These are phyloP conservation scores for Venturia oleaginea DNA, from an alignment of 2,329 filamentous ascomycete genomes.

Conservation along the genomic window DNA sequence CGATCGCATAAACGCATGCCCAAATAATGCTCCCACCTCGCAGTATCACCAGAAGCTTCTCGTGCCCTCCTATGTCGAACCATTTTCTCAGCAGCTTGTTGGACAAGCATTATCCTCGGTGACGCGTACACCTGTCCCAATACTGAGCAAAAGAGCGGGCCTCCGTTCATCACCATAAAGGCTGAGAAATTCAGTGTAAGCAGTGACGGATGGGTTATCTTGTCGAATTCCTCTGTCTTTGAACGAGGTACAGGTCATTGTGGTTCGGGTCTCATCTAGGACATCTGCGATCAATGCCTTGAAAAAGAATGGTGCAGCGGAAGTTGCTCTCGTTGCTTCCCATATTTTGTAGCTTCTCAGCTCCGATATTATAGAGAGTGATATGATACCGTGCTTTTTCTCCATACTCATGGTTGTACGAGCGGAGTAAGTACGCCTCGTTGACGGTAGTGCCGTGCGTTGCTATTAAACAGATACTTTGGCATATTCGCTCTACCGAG, in stretches of 20 bases:
- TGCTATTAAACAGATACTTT: constrained; percentile 39
- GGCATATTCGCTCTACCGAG: constrained; percentile 12
- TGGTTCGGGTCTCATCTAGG: constrained; percentile 26
- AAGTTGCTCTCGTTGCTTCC: constrained; percentile 44
- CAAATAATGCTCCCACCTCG: constrained; percentile 31
- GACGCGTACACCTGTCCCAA: constrained; percentile 40
- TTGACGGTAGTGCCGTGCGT: constrained; percentile 38
- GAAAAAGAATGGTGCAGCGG: constrained; percentile 45
- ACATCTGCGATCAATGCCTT: constrained; percentile 39
- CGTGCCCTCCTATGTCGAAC: constrained; percentile 36
- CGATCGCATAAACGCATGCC: constrained; percentile 17
- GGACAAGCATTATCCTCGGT: constrained; percentile 35
- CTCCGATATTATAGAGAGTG: constrained; percentile 39
- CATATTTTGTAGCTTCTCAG: constrained; percentile 39
- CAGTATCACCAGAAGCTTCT: constrained; percentile 27
- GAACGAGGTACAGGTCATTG: constrained; percentile 22
- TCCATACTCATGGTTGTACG: constrained; percentile 38
- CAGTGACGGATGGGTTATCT: constrained; percentile 41
- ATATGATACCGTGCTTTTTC: constrained; percentile 35
- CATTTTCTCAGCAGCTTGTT: constrained; percentile 41
- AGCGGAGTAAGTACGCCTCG: constrained; percentile 40
- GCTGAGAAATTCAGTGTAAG: constrained; percentile 38
- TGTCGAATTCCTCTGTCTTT: constrained; percentile 44
- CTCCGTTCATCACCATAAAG: constrained; percentile 34
- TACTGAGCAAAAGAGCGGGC: constrained; percentile 36